Conservation (phyloP, 2,329 filamentous ascomycete genomes). For the Phoma herbarum region DNA sequence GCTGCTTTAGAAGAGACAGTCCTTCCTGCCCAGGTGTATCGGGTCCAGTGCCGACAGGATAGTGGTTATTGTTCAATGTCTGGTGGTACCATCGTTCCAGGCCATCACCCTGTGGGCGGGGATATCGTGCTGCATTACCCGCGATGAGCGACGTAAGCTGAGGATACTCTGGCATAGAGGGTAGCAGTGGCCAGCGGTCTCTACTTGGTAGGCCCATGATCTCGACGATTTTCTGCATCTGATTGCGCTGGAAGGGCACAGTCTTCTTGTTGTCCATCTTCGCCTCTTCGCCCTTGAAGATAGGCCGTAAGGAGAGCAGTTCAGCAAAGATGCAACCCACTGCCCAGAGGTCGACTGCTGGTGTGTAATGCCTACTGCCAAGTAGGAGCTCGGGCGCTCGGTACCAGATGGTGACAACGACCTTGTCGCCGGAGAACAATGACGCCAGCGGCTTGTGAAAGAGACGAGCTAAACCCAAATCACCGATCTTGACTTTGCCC, state of each 20-base stretch:
- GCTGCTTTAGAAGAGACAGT: slow-evolving; percentile 78
- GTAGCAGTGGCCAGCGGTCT: slow-evolving; percentile 85
- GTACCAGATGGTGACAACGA: slow-evolving; percentile 99
- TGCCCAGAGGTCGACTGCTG: slow-evolving; percentile 96
- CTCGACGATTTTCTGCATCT: slow-evolving; percentile 99
- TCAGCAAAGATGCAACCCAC: slow-evolving; percentile 98
- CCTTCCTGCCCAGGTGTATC: slow-evolving; percentile 68
- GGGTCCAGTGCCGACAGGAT: slow-evolving; percentile 49
- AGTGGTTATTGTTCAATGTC: slow-evolving; percentile 59
- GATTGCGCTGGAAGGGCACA: slow-evolving; percentile 95
- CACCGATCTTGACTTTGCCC: slow-evolving; percentile 93
- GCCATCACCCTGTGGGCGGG: slow-evolving; percentile 58
- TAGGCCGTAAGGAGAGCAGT: slow-evolving; percentile 85
- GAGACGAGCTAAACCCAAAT: slow-evolving; percentile 87
- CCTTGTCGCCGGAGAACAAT: slow-evolving; percentile 93
- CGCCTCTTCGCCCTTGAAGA: slow-evolving; percentile 98
- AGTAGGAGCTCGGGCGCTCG: slow-evolving; percentile 92
- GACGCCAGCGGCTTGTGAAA: slow-evolving; percentile 95
- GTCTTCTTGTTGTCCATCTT: slow-evolving; percentile 99
- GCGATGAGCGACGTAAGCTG: slow-evolving; percentile 67
- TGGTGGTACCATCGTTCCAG: slow-evolving; percentile 74
- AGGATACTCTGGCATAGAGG: slow-evolving; percentile 84
- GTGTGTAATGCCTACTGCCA: slow-evolving; percentile 94
- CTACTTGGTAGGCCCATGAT: slow-evolving; percentile 91
- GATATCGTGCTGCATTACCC: slow-evolving; percentile 57